A percentile compares a stretch with the other conserved stretches of the same genome.
These are phyloP conservation scores for Pseudohalonectria lignicola DNA, from an alignment of 2,329 filamentous ascomycete species.

Conservation along the genomic window DNA sequence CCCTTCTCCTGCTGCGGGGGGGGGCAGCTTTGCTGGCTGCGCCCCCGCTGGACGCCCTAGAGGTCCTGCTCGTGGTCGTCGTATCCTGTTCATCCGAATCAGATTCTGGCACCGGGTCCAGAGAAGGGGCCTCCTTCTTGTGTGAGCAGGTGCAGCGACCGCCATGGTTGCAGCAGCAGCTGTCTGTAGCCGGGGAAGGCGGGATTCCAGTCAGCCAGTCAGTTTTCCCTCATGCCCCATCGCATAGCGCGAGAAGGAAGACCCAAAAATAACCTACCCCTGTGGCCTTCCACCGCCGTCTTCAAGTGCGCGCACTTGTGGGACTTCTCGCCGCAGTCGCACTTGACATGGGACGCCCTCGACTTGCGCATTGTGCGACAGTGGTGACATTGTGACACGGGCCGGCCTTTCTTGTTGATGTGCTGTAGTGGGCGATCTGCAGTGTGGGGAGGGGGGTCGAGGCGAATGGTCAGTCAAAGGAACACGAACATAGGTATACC, in stretches of 20 bases:
- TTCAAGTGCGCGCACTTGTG: conserved; percentile 56
- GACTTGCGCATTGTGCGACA: conserved; percentile 95
- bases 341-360: conserved; percentile 87
- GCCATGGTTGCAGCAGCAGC: conserved; percentile 61
- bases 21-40: conserved; percentile 25
- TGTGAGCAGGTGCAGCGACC: conserved; percentile 53
- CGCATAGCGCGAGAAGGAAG: no score
- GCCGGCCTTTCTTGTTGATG: conserved; percentile 95
- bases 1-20: conserved; percentile 23
- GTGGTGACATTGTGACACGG: conserved; percentile 95
- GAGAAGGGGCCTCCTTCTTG: conserved; percentile 46
- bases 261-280: conserved; percentile 39
- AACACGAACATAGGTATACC: no score
- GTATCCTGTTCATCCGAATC: conserved; percentile 39
- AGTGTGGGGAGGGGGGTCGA: conserved; percentile 10
- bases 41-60: conserved; percentile 13
- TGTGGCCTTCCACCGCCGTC: conserved; percentile 44
- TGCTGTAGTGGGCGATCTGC: conserved; percentile 83
- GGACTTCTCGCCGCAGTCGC: conserved; percentile 91
- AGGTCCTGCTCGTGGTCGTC: not conserved
- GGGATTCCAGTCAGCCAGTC: no score
- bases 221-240: no score
- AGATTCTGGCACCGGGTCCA: conserved; percentile 55
- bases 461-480: no score
- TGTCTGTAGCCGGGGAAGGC: conserved; percentile 37